These are phyloP conservation scores for Waitea zeae DNA, from an alignment of 1,284 basidiomycete genomes.

Conservation along the genomic window DNA sequence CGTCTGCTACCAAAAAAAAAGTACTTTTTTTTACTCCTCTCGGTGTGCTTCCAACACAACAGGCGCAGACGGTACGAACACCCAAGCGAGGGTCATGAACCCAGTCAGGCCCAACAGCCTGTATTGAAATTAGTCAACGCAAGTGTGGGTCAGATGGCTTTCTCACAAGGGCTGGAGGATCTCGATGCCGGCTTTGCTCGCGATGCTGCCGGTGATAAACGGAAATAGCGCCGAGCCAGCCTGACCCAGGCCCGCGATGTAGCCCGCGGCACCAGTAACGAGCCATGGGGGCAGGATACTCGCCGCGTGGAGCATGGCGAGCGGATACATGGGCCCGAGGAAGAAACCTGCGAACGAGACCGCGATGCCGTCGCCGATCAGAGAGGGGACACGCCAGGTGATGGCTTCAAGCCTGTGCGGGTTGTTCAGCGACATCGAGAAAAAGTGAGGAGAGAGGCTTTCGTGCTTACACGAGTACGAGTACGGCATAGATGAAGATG, in stretches of 20 bases:
- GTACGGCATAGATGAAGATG: constrained; percentile 18
- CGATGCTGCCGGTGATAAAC: constrained; percentile 37
- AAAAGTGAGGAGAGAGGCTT: background rate
- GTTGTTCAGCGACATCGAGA: background rate
- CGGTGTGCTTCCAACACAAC: too few relatives aligned
- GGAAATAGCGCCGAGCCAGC: constrained; percentile 38
- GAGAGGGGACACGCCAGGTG: constrained; percentile 39
- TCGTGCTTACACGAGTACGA: constrained; percentile 20
- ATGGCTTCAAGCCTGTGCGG: constrained; percentile 29
- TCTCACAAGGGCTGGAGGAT: constrained; percentile 39
- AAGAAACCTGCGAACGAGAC: constrained; percentile 36
- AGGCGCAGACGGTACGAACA: too few relatives aligned
- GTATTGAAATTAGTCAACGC: background rate
- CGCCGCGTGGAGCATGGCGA: constrained; percentile 29
- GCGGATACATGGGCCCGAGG: constrained; percentile 35
- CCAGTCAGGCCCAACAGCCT: background rate
- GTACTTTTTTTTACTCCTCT: too few relatives aligned
- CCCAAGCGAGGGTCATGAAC: background rate
- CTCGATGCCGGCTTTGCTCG: constrained; percentile 27
- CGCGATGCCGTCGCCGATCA: constrained; percentile 31
- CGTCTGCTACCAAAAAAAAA: too few relatives aligned
- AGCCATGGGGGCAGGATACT: constrained; percentile 21
- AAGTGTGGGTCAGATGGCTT: too few relatives aligned
- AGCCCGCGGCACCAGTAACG: constrained; percentile 27
- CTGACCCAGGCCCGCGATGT: constrained; percentile 34